phyloP scores from a whole-genome alignment of 2,329 filamentous ascomycete genomes.

The Aspergillus nomiae region DNA sequence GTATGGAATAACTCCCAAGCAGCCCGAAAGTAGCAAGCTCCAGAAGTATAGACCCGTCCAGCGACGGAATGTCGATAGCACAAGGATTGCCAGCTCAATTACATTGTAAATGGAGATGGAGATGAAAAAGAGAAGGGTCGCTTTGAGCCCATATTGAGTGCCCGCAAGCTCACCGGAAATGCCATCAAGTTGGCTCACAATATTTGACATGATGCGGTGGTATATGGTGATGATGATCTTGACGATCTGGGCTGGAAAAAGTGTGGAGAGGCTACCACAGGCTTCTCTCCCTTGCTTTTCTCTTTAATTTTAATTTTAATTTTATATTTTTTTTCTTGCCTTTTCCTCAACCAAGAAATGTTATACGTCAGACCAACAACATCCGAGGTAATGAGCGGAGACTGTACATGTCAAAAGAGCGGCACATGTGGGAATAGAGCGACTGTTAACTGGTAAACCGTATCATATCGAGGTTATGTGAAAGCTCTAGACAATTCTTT shows the following conservation, averaged over 20 bases:
- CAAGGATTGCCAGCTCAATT: constrained; percentile 42
- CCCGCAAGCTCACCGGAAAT: constrained; percentile 32
- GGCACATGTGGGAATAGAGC: not conserved
- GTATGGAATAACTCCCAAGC: constrained; percentile 40
- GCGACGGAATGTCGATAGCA: constrained; percentile 42
- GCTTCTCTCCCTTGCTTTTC: not conserved
- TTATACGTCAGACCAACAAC: not conserved
- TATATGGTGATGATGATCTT: not conserved
- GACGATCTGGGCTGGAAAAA: not conserved
- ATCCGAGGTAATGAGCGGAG: not conserved
- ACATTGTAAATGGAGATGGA: constrained; percentile 53
- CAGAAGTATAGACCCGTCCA: constrained; percentile 48
- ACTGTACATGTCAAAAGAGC: not conserved
- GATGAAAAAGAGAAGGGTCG: constrained; percentile 34
- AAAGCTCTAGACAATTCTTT: not conserved
- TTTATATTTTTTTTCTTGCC: not conserved
- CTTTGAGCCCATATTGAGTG: constrained; percentile 23
- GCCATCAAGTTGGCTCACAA: constrained; percentile 29
- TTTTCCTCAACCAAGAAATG: not conserved
- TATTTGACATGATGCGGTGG: not conserved
- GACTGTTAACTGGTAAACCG: not conserved
- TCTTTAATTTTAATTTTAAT: not conserved
- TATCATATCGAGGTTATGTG: not conserved
- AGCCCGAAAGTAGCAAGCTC: constrained; percentile 39
- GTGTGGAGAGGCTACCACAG: not conserved